These are phyloP conservation scores for Didymella glomerata DNA, from an alignment of 2,329 filamentous ascomycete species.

Conservation along the genomic window DNA sequence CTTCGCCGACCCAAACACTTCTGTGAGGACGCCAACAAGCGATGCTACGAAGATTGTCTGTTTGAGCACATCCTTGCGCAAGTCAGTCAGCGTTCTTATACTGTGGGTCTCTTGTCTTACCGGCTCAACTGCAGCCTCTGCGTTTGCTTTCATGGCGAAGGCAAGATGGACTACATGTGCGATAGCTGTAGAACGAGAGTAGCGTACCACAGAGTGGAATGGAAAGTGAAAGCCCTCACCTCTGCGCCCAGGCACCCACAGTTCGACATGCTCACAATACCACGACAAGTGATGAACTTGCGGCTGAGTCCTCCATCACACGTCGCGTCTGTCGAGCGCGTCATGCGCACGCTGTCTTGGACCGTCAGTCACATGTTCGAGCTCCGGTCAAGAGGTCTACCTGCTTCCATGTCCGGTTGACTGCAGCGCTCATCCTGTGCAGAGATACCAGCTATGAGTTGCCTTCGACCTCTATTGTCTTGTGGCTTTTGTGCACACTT, in stretches of 20 bases:
- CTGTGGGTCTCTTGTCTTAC: background rate
- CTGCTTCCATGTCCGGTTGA: background rate
- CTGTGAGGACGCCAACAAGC: slow-evolving; percentile 41
- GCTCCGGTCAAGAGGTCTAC: background rate
- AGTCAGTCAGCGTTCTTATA: background rate
- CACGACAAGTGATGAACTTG: slow-evolving; percentile 1
- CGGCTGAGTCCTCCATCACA: background rate
- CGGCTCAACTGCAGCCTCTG: slow-evolving; percentile 2
- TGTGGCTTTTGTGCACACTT: no score
- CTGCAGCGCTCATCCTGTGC: no score
- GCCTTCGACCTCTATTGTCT: no score
- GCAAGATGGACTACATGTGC: background rate
- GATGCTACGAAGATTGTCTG: slow-evolving; percentile 42
- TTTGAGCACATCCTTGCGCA: slow-evolving; percentile 30
- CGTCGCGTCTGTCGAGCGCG: background rate
- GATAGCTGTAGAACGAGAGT: background rate
- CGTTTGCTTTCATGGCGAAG: slow-evolving; percentile 6
- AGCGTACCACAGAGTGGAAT: background rate
- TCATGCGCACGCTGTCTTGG: slow-evolving; percentile 19
- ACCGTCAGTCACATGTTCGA: slow-evolving; percentile 3
- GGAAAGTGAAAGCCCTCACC: background rate
- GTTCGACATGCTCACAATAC: slow-evolving; percentile 1
- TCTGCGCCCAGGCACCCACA: background rate
- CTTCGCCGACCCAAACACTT: slow-evolving; percentile 42
- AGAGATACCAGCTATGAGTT: no score